phyloP scores from a whole-genome alignment of 73 alveolate genomes.

The Paramecium primaurelia region DNA sequence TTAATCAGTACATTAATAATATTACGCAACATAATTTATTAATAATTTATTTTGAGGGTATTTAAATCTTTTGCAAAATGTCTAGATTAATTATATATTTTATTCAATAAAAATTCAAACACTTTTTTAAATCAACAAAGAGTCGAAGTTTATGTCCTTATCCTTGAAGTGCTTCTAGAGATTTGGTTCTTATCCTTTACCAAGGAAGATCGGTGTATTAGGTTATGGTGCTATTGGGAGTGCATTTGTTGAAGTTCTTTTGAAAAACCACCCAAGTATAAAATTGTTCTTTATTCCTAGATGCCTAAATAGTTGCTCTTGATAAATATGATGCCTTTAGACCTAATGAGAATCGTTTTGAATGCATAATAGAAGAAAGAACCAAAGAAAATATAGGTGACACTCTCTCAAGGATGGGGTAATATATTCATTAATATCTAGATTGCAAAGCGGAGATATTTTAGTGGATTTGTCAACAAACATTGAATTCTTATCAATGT shows the following conservation, averaged over 20 bases:
- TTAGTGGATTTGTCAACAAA: slow-evolving; percentile 38
- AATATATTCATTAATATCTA: background rate
- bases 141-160: background rate
- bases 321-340: slow-evolving; percentile 14
- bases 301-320: slow-evolving; percentile 31
- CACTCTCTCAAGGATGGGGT: background rate
- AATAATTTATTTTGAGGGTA: background rate
- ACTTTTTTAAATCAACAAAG: background rate
- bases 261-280: slow-evolving; percentile 31
- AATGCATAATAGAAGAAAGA: background rate
- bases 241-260: slow-evolving; percentile 2
- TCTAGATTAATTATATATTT: background rate
- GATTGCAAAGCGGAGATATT: slow-evolving; percentile 23
- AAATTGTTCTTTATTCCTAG: background rate
- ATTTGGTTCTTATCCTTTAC: slow-evolving; percentile 14
- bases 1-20: background rate
- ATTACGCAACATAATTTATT: background rate
- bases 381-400: slow-evolving; percentile 12
- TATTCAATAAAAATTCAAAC: slow-evolving; percentile 16
- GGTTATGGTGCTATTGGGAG: slow-evolving; percentile 45
- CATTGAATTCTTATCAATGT: slow-evolving; percentile 1
- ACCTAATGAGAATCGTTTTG: background rate
- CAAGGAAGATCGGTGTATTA: background rate
- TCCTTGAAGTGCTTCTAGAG: background rate
- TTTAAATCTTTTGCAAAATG: background rate